Evolutionary conservation across 192 early-diverging fungal genomes (phyloP).

Genomic region (Coemansia sp.): DNA sequence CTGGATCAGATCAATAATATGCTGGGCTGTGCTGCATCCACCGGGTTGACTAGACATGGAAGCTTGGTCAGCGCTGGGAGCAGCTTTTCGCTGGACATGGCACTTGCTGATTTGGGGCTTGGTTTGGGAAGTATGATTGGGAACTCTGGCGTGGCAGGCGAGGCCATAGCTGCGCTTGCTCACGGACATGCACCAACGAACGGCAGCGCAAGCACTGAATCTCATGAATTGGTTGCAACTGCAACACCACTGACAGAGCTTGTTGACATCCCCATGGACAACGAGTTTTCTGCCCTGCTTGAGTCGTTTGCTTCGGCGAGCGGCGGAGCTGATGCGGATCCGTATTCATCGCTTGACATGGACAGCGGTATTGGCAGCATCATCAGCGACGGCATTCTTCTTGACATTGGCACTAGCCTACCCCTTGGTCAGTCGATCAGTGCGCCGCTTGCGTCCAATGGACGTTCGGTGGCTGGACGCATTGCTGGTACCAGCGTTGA

Average conservation of each 20-base stretch:
- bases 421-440: slow-evolving; percentile 13
- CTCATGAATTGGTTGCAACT: slow-evolving; percentile 3
- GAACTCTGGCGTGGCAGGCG: neutral
- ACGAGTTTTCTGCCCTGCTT: slow-evolving; percentile 50
- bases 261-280: slow-evolving; percentile 35
- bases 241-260: slow-evolving; percentile 30
- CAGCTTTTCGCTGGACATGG: slow-evolving; percentile 29
- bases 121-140: slow-evolving; percentile 7
- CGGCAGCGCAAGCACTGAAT: neutral
- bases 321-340: slow-evolving; percentile 19
- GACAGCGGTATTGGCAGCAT: slow-evolving; percentile 23
- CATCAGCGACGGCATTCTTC: slow-evolving; percentile 26
- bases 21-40: slow-evolving; percentile 15
- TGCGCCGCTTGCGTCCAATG: slow-evolving; percentile 17
- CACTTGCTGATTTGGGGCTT: slow-evolving; percentile 44
- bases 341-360: slow-evolving; percentile 30
- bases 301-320: slow-evolving; percentile 43
- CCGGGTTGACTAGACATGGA: neutral
- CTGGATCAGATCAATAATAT: slow-evolving; percentile 47
- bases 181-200: neutral
- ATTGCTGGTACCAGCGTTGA: slow-evolving; percentile 9
- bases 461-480: slow-evolving; percentile 19
- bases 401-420: slow-evolving; percentile 14
- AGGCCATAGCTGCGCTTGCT: neutral
- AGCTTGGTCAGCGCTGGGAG: slow-evolving; percentile 27